Conservation (phyloP, 1,284 basidiomycete genomes). For the Puccinia brachypodii region DNA sequence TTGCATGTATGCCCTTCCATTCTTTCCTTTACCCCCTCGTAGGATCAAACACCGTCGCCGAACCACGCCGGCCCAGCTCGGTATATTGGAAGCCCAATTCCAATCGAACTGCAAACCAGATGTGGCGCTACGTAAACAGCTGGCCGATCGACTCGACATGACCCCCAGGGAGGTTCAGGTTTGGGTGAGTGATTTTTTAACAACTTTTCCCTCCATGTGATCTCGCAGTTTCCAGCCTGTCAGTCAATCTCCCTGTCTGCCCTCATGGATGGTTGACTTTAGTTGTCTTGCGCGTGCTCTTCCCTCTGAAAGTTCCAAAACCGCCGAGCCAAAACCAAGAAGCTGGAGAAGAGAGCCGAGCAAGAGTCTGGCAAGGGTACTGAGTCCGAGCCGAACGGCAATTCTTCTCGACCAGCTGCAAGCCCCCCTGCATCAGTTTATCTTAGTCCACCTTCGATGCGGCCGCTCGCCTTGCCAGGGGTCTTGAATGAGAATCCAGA, state of each 20-base stretch:
- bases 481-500: slow-evolving; percentile 23
- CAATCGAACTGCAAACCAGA: slow-evolving; percentile 84
- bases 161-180: slow-evolving; percentile 89
- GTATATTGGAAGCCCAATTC: slow-evolving; percentile 78
- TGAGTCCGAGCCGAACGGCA: slow-evolving; percentile 21
- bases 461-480: slow-evolving; percentile 24
- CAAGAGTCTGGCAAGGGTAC: slow-evolving; percentile 25
- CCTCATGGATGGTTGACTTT: background rate
- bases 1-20: background rate
- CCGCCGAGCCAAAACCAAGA: slow-evolving; percentile 56
- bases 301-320: slow-evolving; percentile 54
- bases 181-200: slow-evolving; percentile 57
- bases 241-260: background rate
- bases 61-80: slow-evolving; percentile 54
- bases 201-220: too few species aligned
- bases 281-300: background rate
- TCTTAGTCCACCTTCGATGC: slow-evolving; percentile 28
- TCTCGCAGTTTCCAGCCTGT: background rate
- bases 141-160: slow-evolving; percentile 82
- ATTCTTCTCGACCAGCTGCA: background rate
- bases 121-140: slow-evolving; percentile 70
- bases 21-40: background rate
- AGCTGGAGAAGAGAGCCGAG: slow-evolving; percentile 51
- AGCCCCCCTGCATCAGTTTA: slow-evolving; percentile 45
- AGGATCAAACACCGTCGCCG: slow-evolving; percentile 56